Base-by-base conservation (phyloP, 2,329 filamentous ascomycete genomes). In the Dactylellina leptospora region DNA sequence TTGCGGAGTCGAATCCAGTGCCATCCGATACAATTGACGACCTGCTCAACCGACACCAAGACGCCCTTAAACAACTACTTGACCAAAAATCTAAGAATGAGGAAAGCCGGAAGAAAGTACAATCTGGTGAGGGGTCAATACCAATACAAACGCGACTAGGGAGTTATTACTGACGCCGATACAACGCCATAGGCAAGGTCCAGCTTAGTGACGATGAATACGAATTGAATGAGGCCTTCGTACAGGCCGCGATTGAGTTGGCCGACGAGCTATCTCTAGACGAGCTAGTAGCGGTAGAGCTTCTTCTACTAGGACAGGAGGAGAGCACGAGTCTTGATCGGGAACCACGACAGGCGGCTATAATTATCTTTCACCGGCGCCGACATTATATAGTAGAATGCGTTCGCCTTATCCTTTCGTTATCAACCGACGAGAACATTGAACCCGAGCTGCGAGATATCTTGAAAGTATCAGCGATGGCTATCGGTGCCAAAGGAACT, bases 181-280 rank as follows among this genome's bases (percentile, higher is more conserved):
- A 11, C 4, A 44, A 18, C 18, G 38, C 25, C 23, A 22, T 75
- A 95, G 92, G 91, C 66, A 93, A 90, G 78, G 84, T 97, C 75
- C 86, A 83, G 30, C 81, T 96, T 68, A 85, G 86, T 76, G 89
- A 88, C 74, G 85, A 86, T 30, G 87, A 93, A 77, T 97, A 92
- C 80, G 82, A 85, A 20, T 83, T 99, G 81, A 97, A 96, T 80
- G 85, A 90, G 62, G 88, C 92, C 74, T 97, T 99, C 80, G 88
- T 93, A 78, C 89, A 96, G 79, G 87, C 89, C 75, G 86, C 88
- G 22, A 83, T 96, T 28, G 86, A 91, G 76, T 84, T 99, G 36
- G 90, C 93, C 61, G 93, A 97, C 79, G 91, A 92, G 76, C 84
- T 97, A 73, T 88, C 96, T 77, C 84, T 99, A 56, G 93, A 99